Conservation (phyloP, 2,329 filamentous ascomycete genomes). For the Aspergillus thermomutatus region DNA sequence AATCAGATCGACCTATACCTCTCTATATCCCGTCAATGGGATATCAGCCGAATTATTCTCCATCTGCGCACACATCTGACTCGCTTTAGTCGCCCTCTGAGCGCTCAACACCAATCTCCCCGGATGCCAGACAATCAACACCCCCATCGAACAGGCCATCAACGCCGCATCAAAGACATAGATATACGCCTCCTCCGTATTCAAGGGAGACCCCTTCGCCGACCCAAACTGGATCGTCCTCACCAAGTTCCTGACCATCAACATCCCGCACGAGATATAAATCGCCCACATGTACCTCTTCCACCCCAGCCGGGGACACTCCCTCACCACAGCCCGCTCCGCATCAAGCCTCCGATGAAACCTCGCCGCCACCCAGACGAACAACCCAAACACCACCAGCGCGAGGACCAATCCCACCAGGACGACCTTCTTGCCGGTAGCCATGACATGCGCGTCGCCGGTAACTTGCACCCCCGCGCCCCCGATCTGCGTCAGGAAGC, state of each 20-base stretch:
- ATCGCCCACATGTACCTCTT: constrained; percentile 24
- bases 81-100: constrained; percentile 8
- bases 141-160: constrained; percentile 22
- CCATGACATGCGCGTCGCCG: constrained; percentile 17
- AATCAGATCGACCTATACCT: too few species aligned
- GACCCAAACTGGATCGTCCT: constrained; percentile 29
- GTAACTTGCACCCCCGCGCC: constrained; percentile 30
- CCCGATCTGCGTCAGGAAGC: constrained; percentile 32
- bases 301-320: constrained; percentile 23
- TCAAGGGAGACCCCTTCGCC: constrained; percentile 9
- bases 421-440: constrained; percentile 24
- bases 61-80: constrained; percentile 5
- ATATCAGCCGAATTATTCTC: constrained; percentile 10
- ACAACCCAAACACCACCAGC: constrained; percentile 26
- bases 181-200: constrained; percentile 25
- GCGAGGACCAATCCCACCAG: constrained; percentile 28
- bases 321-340: constrained; percentile 12
- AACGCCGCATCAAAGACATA: constrained; percentile 32
- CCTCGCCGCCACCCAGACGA: constrained; percentile 20
- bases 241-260: constrained; percentile 28
- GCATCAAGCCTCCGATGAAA: constrained; percentile 22
- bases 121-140: constrained; percentile 25
- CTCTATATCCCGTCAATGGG: constrained; percentile 13
- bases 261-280: constrained; percentile 21
- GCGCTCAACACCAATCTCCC: constrained; percentile 17